Base-by-base conservation (phyloP, 495 filamentous ascomycete genomes). In the Podospora pseudoanserina region DNA sequence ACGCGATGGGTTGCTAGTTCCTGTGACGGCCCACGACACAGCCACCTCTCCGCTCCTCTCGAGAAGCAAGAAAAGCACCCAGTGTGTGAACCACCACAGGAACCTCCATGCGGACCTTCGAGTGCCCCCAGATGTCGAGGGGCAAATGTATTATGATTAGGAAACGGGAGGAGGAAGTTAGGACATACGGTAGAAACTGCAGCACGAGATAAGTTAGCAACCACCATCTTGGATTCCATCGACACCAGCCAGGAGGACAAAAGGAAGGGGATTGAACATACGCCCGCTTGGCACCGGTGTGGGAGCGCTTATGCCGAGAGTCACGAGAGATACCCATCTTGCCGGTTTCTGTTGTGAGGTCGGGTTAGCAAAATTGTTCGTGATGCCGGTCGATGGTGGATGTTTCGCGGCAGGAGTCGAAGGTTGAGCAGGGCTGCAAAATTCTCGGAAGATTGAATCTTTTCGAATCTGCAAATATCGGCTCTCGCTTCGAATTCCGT, bases 251-350 rank as follows among this genome's bases (percentile, higher is more conserved):
- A 28, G 34, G 11, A 67, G 19, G 13, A 61, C 58, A 57, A 65
- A 65, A 30, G 64, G 57, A 55, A 49, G 39, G 39, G 39, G 1
- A 23, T 23, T 11, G 39, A 49, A 55, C 74, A 71, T 75, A 67
- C 75, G 94, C 87, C 78, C 94, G 89, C 91, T 97, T 97, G 75
- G 94, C 94, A 86, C 94, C 94, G 77, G 94, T 93, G 81, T 92
- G 92, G 83, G 91, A 91, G 85, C 94, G 93, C 91, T 98, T 98
- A 89, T 98, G 94, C 86, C 94, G 92, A 77, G 92, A 96, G 85
- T 97, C 94, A 83, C 94, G 91, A 84, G 94, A 97, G 85, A 98
- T 97, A 98, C 94, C 94, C 94, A 98, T 98, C 74, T 81, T 82
- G 82, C 75, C 82, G 76, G 75, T 75, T 68, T 79, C 79, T 83